These are phyloP conservation scores for Saccharum spontaneum DNA, from an alignment of 176 grass and related monocot genomes.

Conservation along the genomic window DNA sequence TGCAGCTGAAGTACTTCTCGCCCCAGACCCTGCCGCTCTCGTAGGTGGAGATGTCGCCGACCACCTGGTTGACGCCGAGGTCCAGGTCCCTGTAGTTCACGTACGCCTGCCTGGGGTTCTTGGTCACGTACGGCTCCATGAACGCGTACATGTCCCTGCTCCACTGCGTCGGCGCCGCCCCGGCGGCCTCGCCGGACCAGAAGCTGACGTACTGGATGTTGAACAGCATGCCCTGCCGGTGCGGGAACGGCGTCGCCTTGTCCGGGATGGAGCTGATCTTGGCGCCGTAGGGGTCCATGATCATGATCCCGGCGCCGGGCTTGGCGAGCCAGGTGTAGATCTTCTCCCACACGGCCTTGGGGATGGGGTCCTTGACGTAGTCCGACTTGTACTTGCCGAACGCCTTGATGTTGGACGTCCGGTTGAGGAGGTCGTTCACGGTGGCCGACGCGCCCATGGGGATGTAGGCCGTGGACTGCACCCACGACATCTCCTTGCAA, in stretches of 20 bases:
- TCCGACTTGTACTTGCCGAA: conserved; percentile 34
- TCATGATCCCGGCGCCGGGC: conserved; percentile 23
- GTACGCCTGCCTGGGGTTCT: conserved; percentile 38
- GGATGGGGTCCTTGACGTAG: conserved; percentile 24
- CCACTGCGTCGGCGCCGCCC: background rate
- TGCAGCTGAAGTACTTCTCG: conserved; percentile 35
- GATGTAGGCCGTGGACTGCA: conserved; percentile 43
- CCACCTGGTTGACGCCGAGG: conserved; percentile 17
- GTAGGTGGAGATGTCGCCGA: conserved; percentile 39
- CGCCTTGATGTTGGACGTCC: background rate
- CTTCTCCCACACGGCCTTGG: background rate
- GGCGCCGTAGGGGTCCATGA: conserved; percentile 34
- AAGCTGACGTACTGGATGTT: conserved; percentile 24
- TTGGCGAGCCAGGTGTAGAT: background rate
- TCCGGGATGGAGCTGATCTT: background rate
- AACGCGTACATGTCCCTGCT: conserved; percentile 12
- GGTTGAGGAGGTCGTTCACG: background rate
- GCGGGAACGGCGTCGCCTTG: conserved; percentile 20
- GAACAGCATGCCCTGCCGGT: conserved; percentile 12
- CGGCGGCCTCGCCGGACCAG: background rate
- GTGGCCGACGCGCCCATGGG: background rate
- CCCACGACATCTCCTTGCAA: conserved; percentile 57
- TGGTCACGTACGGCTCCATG: conserved; percentile 24
- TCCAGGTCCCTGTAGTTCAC: conserved; percentile 39
- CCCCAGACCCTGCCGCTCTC: conserved; percentile 46